These are phyloP conservation scores for Globisporangium ultimum DNA, from an alignment of 352 stramenopile species.

Conservation along the genomic window DNA sequence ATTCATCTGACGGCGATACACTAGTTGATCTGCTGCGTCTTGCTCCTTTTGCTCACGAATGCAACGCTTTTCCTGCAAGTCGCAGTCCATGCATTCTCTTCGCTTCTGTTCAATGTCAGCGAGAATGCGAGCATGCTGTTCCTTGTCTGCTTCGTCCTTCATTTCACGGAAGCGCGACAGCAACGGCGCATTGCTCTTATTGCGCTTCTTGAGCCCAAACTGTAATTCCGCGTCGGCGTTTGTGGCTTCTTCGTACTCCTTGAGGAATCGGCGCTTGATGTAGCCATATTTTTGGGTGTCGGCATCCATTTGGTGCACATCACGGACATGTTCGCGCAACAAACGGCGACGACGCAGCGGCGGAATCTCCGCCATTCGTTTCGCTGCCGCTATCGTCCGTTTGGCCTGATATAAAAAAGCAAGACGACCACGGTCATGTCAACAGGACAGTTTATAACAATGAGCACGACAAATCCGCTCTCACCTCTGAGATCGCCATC, in stretches of 20 bases:
- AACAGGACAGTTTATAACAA: not conserved
- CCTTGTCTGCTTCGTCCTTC: constrained; percentile 46
- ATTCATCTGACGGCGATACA: constrained; percentile 47
- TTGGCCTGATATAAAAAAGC: constrained; percentile 22
- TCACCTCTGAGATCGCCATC: constrained; percentile 28
- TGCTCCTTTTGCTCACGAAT: constrained; percentile 14
- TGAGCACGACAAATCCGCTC: no score
- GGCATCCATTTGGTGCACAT: constrained; percentile 60
- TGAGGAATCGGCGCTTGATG: constrained; percentile 35
- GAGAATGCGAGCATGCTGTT: constrained; percentile 23
- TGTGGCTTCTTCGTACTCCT: constrained; percentile 37
- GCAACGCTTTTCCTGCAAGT: constrained; percentile 35
- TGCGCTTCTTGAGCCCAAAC: constrained; percentile 58
- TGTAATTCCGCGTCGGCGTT: constrained; percentile 35
- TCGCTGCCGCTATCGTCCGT: constrained; percentile 34
- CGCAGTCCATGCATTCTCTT: constrained; percentile 28
- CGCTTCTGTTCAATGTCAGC: constrained; percentile 50
- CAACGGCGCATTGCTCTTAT: constrained; percentile 49
- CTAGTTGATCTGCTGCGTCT: constrained; percentile 20
- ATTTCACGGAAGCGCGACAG: constrained; percentile 43
- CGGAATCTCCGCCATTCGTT: constrained; percentile 57
- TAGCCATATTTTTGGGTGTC: constrained; percentile 52
- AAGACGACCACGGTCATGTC: not conserved
- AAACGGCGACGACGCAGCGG: constrained; percentile 47
- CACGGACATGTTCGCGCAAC: constrained; percentile 52